A percentile compares a stretch with the other conserved stretches of the same genome.
These are phyloP conservation scores for Fusarium sp. DNA, from an alignment of 2,329 filamentous ascomycete species.

Conservation along the genomic window DNA sequence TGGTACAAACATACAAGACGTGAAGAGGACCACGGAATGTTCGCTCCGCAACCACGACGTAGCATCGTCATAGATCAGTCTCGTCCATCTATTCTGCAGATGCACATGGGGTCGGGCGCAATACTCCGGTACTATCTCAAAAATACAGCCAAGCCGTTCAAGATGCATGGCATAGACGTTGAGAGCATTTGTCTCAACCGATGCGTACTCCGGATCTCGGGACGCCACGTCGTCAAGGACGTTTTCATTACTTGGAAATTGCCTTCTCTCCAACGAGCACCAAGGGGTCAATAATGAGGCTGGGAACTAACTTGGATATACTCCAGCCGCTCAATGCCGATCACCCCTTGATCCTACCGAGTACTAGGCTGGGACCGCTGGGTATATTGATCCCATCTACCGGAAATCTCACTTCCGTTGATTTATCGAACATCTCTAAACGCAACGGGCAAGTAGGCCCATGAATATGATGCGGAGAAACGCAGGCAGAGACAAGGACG, in stretches of 20 bases:
- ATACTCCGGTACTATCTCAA: neutral
- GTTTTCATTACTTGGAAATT: neutral
- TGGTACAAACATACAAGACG: neutral
- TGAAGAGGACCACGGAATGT: neutral
- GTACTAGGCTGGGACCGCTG: too few species aligned
- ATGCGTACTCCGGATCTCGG: neutral
- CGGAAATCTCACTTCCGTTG: neutral
- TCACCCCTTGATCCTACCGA: neutral
- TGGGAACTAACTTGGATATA: neutral
- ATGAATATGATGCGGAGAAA: neutral
- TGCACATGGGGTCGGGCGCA: neutral
- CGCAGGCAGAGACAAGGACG: neutral
- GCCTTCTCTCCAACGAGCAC: too few species aligned
- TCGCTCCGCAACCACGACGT: neutral
- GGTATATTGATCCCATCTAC: neutral
- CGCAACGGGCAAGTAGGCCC: neutral
- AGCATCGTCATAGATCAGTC: neutral
- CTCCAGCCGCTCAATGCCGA: conserved; percentile 9
- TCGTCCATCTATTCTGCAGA: neutral
- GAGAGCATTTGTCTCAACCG: neutral
- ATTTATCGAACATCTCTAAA: conserved; percentile 2
- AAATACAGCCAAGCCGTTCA: neutral
- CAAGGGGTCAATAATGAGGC: conserved; percentile 9
- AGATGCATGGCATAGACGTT: neutral
- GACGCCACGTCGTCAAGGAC: conserved; percentile 30